phyloP scores from a whole-genome alignment of 331 rosid species.

The Saraca asoca region DNA sequence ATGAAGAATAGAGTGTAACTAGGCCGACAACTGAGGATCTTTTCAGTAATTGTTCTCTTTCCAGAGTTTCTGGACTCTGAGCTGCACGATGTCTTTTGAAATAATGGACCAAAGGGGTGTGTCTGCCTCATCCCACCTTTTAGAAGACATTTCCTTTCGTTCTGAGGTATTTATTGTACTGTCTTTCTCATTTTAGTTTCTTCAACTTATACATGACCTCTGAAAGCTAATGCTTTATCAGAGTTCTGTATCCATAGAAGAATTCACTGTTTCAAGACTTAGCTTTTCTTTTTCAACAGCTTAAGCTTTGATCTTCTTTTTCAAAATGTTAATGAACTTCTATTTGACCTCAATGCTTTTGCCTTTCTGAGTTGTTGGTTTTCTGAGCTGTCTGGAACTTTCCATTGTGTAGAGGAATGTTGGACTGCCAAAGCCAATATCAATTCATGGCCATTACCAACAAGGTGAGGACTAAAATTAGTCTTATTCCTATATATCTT shows the following conservation, averaged over 20 bases:
- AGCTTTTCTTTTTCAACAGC: not conserved
- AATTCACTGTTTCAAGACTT: not conserved
- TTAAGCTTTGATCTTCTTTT: not conserved
- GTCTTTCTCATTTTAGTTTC: conserved; percentile 9
- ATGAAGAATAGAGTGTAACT: conserved; percentile 22
- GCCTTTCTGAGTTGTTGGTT: conserved; percentile 22
- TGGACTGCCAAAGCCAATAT: conserved; percentile 49
- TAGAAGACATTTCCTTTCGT: conserved; percentile 57
- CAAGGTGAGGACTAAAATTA: conserved; percentile 57
- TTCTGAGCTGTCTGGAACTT: conserved; percentile 34
- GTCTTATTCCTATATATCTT: conserved; percentile 9
- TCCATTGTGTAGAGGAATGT: conserved; percentile 51
- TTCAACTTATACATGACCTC: conserved; percentile 16
- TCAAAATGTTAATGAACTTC: conserved; percentile 20
- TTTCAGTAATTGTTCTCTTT: conserved; percentile 32
- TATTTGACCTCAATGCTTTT: conserved; percentile 14
- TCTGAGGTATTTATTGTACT: conserved; percentile 52
- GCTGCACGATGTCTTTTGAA: conserved; percentile 70
- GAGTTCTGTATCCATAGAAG: conserved; percentile 5
- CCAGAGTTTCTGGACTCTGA: conserved; percentile 33
- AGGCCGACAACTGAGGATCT: conserved; percentile 36
- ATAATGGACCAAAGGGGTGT: conserved; percentile 67
- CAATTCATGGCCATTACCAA: conserved; percentile 45
- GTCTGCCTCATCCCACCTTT: conserved; percentile 58
- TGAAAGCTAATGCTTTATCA: conserved; percentile 16